Evolutionary conservation across 2,329 filamentous ascomycete genomes (phyloP), one percentile per base, ranked within the genome.

Genomic region (Lecanicillium sp.): DNA sequence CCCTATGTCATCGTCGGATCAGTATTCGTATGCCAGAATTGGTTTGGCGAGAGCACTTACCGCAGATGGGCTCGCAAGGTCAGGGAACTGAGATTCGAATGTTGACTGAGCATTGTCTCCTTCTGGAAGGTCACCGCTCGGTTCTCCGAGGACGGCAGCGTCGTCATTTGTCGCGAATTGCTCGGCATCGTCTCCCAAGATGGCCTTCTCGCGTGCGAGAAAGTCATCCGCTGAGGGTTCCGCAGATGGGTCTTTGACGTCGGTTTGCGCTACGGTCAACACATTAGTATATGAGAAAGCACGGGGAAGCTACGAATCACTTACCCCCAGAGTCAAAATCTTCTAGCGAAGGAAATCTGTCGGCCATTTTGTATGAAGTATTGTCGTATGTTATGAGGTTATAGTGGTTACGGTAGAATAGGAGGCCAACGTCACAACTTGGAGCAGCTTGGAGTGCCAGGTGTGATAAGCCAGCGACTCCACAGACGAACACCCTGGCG

Each of bases 81-180:
- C 85, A 20, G 92, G 92, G 62, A 95, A 98, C 45, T 87, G 88
- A 59, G 78, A 86, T 65, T 95, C 85, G 52, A 96, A 96, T 46
- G 62, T 58, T 19, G 63, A 59, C 44, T 70, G 59, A 51, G 67
- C 59, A 45, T 65, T 80, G 35, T 76, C 80, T 35, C 78, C 78
- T 37, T 89, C 72, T 43, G 94, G 68, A 54, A 92, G 80, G 48
- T 85, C 83, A 46, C 82, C 78, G 38, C 67, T 73, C 48, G 77
- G 68, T 51, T 83, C 79, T 47, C 72, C 74, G 39, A 78, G 72
- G 29, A 77, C 77, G 41, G 73, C 72, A 42, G 73, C 68, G 57
- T 94, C 86, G 55, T 82, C 79, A 44, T 78, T 73, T 22, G 85
- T 84, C 46, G 83, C 73, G 62, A 98, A 98, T 67, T 89, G 85